Evolutionary conservation across 768 basidiomycete genomes (phyloP).

Genomic region (Nidula microcarpa): DNA sequence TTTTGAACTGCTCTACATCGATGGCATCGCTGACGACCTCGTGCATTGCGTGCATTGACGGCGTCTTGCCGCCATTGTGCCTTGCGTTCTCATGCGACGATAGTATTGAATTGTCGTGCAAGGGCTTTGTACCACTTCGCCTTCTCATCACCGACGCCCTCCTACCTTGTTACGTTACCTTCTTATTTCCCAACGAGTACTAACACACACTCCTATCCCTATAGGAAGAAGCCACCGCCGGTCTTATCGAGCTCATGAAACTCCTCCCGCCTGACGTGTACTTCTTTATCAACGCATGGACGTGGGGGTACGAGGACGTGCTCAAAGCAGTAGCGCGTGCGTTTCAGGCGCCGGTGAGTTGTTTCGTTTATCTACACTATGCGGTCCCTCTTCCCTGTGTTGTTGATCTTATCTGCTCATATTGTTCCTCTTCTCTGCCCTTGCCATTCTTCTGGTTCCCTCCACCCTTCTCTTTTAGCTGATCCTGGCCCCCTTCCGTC

Average conservation of each 20-base stretch:
- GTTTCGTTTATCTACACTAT: background rate
- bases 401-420: background rate
- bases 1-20: too few species aligned
- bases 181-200: background rate
- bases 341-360: constrained; percentile 60
- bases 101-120: too few species aligned
- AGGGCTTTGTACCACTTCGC: too few species aligned
- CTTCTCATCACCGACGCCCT: too few species aligned
- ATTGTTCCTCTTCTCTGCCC: too few species aligned
- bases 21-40: too few species aligned
- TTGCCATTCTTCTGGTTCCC: background rate
- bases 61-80: too few species aligned
- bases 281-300: constrained; percentile 94
- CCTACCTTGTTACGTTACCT: background rate
- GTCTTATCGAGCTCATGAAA: constrained; percentile 66
- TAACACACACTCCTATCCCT: background rate
- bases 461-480: background rate
- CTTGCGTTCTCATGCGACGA: too few species aligned
- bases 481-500: background rate
- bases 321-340: constrained; percentile 68
- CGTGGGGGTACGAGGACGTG: constrained; percentile 94
- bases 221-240: constrained; percentile 64
- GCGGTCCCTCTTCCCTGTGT: background rate
- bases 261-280: constrained; percentile 60
- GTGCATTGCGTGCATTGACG: too few species aligned